These are phyloP conservation scores for Arthrobotrys entomopaga DNA, from an alignment of 2,329 filamentous ascomycete genomes.

Conservation along the genomic window DNA sequence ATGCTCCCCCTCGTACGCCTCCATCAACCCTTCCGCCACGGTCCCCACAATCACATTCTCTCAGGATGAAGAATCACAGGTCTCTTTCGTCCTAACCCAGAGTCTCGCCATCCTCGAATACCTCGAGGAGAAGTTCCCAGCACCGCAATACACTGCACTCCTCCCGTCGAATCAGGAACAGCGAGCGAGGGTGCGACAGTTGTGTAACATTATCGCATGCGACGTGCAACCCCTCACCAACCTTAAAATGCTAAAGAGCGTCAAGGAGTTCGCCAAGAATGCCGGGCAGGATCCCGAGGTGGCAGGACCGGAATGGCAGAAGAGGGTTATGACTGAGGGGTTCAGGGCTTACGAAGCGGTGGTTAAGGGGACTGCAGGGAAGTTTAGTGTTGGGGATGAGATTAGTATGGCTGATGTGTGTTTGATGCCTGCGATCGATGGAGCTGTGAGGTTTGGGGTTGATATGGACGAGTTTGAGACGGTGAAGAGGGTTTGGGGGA, in stretches of 20 bases:
- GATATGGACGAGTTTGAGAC: slow-evolving; percentile 66
- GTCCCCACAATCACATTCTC: slow-evolving; percentile 68
- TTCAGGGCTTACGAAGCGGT: slow-evolving; percentile 69
- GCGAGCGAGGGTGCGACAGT: slow-evolving; percentile 67
- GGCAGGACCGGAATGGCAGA: slow-evolving; percentile 64
- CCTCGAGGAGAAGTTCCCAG: slow-evolving; percentile 68
- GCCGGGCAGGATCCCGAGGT: slow-evolving; percentile 59
- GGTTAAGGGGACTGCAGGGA: slow-evolving; percentile 62
- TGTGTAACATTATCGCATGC: slow-evolving; percentile 68
- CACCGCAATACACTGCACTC: slow-evolving; percentile 61
- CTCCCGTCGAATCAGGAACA: slow-evolving; percentile 63
- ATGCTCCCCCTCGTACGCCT: slow-evolving; percentile 63
- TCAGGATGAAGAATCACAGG: slow-evolving; percentile 52
- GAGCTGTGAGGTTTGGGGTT: slow-evolving; percentile 68
- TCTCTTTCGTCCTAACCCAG: slow-evolving; percentile 66
- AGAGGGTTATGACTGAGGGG: slow-evolving; percentile 66
- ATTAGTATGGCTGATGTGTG: slow-evolving; percentile 71
- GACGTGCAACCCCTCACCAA: slow-evolving; percentile 73
- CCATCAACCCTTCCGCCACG: slow-evolving; percentile 68
- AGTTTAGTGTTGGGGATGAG: slow-evolving; percentile 68
- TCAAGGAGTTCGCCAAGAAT: slow-evolving; percentile 64
- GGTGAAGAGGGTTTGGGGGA: slow-evolving; percentile 64
- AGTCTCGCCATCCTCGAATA: slow-evolving; percentile 72
- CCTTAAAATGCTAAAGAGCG: slow-evolving; percentile 66
- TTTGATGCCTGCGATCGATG: slow-evolving; percentile 70